Percentiles rank a stretch among this genome's conserved stretches.
phyloP scores from a whole-genome alignment of 306 rosid genomes.

The Glycine soja region DNA sequence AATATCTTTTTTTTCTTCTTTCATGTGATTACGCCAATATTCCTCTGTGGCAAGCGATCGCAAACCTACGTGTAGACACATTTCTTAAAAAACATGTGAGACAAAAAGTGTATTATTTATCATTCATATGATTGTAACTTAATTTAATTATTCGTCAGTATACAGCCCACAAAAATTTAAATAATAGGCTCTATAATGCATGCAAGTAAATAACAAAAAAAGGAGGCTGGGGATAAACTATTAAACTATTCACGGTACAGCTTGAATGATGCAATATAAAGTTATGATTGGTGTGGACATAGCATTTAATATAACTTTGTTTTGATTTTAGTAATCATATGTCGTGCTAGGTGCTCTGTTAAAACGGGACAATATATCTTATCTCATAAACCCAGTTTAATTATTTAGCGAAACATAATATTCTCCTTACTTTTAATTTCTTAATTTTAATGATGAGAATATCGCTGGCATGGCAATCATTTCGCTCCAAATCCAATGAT shows the following conservation, averaged over 20 bases:
- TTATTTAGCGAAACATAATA: constrained; percentile 32
- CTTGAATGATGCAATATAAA: background rate
- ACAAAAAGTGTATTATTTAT: constrained; percentile 8
- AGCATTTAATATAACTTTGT: constrained; percentile 18
- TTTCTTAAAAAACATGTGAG: constrained; percentile 21
- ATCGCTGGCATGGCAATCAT: constrained; percentile 45
- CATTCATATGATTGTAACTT: background rate
- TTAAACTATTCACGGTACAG: constrained; percentile 37
- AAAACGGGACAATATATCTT: background rate
- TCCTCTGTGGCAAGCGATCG: background rate
- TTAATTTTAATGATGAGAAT: constrained; percentile 31
- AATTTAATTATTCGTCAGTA: background rate
- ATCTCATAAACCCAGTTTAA: background rate
- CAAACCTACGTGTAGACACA: background rate
- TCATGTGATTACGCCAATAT: constrained; percentile 9
- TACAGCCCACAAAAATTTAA: background rate
- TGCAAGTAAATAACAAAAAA: constrained; percentile 14
- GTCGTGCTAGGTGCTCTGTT: constrained; percentile 5
- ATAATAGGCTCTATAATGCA: constrained; percentile 8
- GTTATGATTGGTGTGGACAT: constrained; percentile 33
- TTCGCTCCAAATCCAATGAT: constrained; percentile 45
- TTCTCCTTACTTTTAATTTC: constrained; percentile 1
- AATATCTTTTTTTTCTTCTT: constrained; percentile 26
- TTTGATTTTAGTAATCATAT: constrained; percentile 26
- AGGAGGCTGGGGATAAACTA: constrained; percentile 5